phyloP scores from a whole-genome alignment of 2,329 filamentous ascomycete species.

The Samsoniella hepiali region DNA sequence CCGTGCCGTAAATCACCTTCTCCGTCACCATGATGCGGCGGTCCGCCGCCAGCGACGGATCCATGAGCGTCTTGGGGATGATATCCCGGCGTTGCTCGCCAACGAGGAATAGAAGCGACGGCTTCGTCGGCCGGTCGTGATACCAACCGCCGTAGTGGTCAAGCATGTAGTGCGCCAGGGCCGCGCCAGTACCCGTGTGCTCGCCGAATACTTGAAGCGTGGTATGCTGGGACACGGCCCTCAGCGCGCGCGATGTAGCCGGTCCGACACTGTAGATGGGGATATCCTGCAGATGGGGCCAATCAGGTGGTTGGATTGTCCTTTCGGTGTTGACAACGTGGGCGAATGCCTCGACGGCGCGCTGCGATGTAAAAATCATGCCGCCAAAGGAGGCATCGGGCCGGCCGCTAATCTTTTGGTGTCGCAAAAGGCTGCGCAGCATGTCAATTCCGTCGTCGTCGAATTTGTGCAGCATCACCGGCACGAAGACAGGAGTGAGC shows the following conservation, averaged over 20 bases:
- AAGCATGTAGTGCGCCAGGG: slow-evolving; percentile 73
- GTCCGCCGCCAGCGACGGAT: slow-evolving; percentile 44
- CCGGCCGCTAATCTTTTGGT: slow-evolving; percentile 38
- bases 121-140: slow-evolving; percentile 42
- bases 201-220: slow-evolving; percentile 67
- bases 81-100: slow-evolving; percentile 88
- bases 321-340: slow-evolving; percentile 54
- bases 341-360: slow-evolving; percentile 75
- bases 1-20: slow-evolving; percentile 81
- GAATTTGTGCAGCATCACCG: slow-evolving; percentile 71
- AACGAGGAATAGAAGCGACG: slow-evolving; percentile 77
- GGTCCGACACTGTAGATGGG: slow-evolving; percentile 76
- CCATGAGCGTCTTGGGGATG: slow-evolving; percentile 77
- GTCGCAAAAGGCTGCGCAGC: slow-evolving; percentile 49
- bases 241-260: slow-evolving; percentile 73
- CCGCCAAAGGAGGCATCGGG: slow-evolving; percentile 58
- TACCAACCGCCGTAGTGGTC: slow-evolving; percentile 66
- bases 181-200: slow-evolving; percentile 81
- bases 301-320: slow-evolving; percentile 26
- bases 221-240: slow-evolving; percentile 48
- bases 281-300: slow-evolving; percentile 55
- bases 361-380: slow-evolving; percentile 80
- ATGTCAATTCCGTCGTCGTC: slow-evolving; percentile 54
- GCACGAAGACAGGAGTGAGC: slow-evolving; percentile 69
- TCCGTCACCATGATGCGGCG: slow-evolving; percentile 68